Evolutionary conservation across 2,329 filamentous ascomycete genomes (phyloP).

Genomic region (Dothistroma pini): DNA sequence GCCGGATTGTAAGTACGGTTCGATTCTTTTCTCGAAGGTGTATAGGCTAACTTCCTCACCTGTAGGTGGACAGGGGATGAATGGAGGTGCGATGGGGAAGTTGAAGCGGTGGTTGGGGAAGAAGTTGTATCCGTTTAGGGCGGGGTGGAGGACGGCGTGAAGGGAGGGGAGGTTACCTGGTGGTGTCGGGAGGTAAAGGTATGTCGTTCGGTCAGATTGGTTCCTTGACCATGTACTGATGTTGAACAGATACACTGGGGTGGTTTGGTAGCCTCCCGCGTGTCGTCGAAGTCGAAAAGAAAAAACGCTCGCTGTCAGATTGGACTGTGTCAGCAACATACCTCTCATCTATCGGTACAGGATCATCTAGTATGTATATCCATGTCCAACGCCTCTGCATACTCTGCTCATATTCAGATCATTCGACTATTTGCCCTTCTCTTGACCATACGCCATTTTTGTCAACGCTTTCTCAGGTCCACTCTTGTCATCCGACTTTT

Average conservation of each 20-base stretch:
- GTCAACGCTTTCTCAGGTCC: conserved; percentile 30
- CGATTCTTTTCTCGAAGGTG: too few species aligned
- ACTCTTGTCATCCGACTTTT: conserved; percentile 23
- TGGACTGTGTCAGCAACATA: not conserved
- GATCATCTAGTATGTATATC: not conserved
- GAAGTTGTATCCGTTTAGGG: not conserved
- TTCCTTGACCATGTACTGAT: too few species aligned
- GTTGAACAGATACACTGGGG: too few species aligned
- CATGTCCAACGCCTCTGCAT: not conserved
- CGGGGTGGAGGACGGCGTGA: too few species aligned
- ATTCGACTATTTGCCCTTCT: conserved; percentile 34
- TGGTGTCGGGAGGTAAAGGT: too few species aligned
- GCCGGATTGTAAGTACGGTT: too few species aligned
- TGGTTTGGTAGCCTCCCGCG: too few species aligned
- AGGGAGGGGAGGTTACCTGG: too few species aligned
- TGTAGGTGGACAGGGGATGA: conserved; percentile 3
- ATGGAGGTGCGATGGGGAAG: conserved; percentile 10
- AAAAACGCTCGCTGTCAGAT: too few species aligned
- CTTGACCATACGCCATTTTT: conserved; percentile 33
- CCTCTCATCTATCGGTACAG: not conserved
- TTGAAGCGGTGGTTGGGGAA: conserved; percentile 8
- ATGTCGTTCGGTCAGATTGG: too few species aligned
- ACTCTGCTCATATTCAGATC: not conserved
- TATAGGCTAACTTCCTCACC: too few species aligned
- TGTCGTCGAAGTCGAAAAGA: too few species aligned